Evolutionary conservation across 768 basidiomycete species (phyloP), one percentile per base, ranked within the genome.

Genomic region (Hysterangium stoloniferum): DNA sequence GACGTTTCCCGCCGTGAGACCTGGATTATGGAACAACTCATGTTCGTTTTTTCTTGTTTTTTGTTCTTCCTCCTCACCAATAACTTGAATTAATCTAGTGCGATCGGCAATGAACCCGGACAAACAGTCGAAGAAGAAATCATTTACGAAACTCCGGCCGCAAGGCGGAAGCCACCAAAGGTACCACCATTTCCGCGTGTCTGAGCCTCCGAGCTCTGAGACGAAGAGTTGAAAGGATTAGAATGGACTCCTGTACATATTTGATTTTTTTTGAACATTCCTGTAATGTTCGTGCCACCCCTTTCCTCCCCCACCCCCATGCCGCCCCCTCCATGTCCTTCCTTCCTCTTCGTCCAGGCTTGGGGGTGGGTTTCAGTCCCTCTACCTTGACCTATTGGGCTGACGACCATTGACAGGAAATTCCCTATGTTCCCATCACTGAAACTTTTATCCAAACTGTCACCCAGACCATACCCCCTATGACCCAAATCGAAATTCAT

Each of bases 1-100:
- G 89, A 92, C 60, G 86, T 88, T 48, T 80, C 87, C 44, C 78
- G 88, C 58, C 87, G 89, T 52, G 89, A 92, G 64, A 74, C 71
- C 25, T 92, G 89, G 89, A 90, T 92, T 59, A 90, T 92, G 88
- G 90, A 92, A 55, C 89, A 92, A 59, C 78, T 92, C 31, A 81
- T 87, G 90, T 92, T 72, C 57, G 82, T 71, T 3, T 35, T 55
- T 45, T 0, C 7, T 32, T 36, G 8, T 4, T 29, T 6, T 20
- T 32, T 31, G 0, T 15, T 13, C 33, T 40, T 48, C 22, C 19
- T 28, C 48, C 59, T 35, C 53, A 54, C 22, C 13, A 28, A 42
- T 64, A 45, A 58, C 34, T 9, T 11, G 45, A 13, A 42, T 48
- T 3, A 28, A 20, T 48, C n/a, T 52, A 86, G 84, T 64, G 69